phyloP scores from a whole-genome alignment of 306 rosid genomes.

The Senna siamea region DNA sequence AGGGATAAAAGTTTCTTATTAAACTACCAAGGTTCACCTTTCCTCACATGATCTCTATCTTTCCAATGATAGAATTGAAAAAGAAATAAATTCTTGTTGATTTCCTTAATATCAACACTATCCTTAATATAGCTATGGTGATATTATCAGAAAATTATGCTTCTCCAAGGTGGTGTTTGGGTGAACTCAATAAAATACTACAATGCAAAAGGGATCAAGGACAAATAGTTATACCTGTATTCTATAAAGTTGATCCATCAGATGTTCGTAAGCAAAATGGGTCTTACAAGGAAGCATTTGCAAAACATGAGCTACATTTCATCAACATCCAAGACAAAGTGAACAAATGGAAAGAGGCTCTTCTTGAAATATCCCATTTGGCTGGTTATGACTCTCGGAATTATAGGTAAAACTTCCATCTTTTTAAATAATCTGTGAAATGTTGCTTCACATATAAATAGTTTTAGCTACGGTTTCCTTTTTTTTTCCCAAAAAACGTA shows the following conservation, averaged over 20 bases:
- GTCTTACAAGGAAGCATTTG: background rate
- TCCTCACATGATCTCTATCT: too few relatives aligned
- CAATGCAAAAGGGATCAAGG: background rate
- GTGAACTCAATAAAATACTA: constrained; percentile 1
- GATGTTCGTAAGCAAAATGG: background rate
- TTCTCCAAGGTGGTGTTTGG: constrained; percentile 6
- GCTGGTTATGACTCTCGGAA: constrained; percentile 4
- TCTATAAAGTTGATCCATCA: constrained; percentile 17
- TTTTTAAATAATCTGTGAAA: background rate
- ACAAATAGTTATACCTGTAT: background rate
- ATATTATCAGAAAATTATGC: background rate
- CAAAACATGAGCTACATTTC: background rate
- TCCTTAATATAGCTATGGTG: background rate
- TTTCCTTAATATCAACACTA: too few relatives aligned
- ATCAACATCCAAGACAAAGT: background rate
- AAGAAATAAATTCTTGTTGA: too few relatives aligned
- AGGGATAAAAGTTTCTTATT: too few relatives aligned
- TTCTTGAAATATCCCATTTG: background rate
- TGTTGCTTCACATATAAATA: background rate
- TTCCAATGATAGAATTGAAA: too few relatives aligned
- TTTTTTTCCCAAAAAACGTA: background rate
- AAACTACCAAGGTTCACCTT: too few relatives aligned
- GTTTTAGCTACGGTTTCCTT: background rate
- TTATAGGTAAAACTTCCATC: background rate
- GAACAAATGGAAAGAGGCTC: background rate